Conservation (phyloP, 139 green algal species). For the Asterochloris sp. region DNA sequence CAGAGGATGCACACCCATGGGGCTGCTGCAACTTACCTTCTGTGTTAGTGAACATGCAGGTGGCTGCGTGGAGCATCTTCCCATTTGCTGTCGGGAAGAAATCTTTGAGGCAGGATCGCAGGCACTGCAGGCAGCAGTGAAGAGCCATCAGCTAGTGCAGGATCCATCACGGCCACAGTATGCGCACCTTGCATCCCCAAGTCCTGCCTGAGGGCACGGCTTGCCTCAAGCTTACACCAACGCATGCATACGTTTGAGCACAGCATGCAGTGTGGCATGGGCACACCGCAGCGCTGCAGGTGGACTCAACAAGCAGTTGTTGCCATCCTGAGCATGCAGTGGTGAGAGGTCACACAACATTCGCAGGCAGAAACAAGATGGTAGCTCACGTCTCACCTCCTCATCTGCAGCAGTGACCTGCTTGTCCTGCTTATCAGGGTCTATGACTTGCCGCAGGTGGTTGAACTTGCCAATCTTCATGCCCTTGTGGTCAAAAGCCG, state of each 20-base stretch:
- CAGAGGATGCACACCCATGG: too few species aligned
- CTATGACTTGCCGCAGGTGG: conserved; percentile 30
- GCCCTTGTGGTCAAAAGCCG: conserved; percentile 36
- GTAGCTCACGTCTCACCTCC: conserved; percentile 14
- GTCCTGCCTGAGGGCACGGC: too few species aligned
- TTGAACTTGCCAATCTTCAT: conserved; percentile 51
- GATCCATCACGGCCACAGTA: not conserved
- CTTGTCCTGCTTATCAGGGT: conserved; percentile 39
- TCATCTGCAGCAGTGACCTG: conserved; percentile 41
- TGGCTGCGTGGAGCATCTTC: conserved; percentile 29
- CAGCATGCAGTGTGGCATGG: too few species aligned
- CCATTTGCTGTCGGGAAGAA: conserved; percentile 53
- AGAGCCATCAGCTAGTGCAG: not conserved
- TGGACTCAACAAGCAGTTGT: too few species aligned
- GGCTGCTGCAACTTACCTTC: not conserved
- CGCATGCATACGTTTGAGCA: not conserved
- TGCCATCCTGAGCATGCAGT: too few species aligned
- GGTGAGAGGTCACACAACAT: not conserved
- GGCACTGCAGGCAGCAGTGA: conserved; percentile 14
- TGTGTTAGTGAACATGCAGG: conserved; percentile 83
- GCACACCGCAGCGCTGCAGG: too few species aligned
- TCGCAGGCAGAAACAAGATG: not conserved
- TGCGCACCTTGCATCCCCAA: not conserved
- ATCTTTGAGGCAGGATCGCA: conserved; percentile 24
- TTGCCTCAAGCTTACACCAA: not conserved